These are phyloP conservation scores for Apiotrichum gracile DNA, from an alignment of 1,284 basidiomycete species.

Conservation along the genomic window DNA sequence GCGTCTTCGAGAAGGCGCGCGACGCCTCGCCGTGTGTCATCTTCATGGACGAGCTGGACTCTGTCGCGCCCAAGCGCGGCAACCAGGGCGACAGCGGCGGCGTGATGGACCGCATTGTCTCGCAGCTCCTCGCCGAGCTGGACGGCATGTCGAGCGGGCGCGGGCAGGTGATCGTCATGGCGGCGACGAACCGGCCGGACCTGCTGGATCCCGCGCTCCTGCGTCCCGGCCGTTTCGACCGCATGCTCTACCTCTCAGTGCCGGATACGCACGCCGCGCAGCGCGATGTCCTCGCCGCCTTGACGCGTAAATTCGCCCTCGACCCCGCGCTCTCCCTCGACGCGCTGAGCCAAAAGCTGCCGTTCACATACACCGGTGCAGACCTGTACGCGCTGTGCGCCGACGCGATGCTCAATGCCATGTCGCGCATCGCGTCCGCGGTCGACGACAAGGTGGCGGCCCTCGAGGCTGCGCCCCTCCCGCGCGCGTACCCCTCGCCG, in stretches of 20 bases:
- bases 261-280: conserved; percentile 82
- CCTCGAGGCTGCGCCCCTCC: conserved; percentile 28
- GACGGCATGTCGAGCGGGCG: conserved; percentile 74
- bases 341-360: conserved; percentile 66
- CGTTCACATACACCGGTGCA: conserved; percentile 92
- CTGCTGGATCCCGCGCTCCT: conserved; percentile 87
- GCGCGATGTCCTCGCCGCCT: conserved; percentile 76
- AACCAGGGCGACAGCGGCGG: conserved; percentile 92
- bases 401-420: conserved; percentile 92
- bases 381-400: conserved; percentile 98
- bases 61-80: conserved; percentile 90
- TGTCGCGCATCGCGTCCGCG: conserved; percentile 77
- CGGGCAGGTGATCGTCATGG: conserved; percentile 82
- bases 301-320: conserved; percentile 88
- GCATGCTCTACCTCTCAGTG: conserved; percentile 94
- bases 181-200: conserved; percentile 95
- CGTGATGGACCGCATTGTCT: conserved; percentile 97
- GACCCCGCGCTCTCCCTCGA: conserved; percentile 64
- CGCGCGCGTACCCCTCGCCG: conserved; percentile 56
- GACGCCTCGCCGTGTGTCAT: conserved; percentile 89
- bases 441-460: conserved; percentile 68
- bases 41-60: conserved; percentile 98
- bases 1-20: conserved; percentile 83
- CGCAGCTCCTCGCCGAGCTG: conserved; percentile 88
- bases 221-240: conserved; percentile 92